Conservation (phyloP, 768 basidiomycete genomes). For the Russula sp. region DNA sequence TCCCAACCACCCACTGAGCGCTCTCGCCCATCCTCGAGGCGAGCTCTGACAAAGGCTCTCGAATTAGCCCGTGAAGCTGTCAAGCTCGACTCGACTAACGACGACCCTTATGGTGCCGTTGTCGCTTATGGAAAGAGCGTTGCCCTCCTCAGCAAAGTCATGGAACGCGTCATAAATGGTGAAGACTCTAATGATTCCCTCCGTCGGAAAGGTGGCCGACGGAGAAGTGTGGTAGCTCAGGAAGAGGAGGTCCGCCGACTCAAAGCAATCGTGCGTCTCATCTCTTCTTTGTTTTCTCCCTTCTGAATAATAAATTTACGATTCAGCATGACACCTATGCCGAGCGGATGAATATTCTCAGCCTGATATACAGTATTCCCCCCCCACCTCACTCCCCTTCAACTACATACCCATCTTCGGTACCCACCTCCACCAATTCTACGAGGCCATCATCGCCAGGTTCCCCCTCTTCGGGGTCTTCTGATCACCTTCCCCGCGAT, state of each 20-base stretch:
- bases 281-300: neutral
- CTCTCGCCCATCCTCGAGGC: slow-evolving; percentile 67
- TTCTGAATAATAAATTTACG: slow-evolving; percentile 6
- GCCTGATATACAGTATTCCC: slow-evolving; percentile 82
- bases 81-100: slow-evolving; percentile 77
- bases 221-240: slow-evolving; percentile 79
- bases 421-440: slow-evolving; percentile 43
- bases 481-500: slow-evolving; percentile 32
- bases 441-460: slow-evolving; percentile 44
- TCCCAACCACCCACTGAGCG: slow-evolving; percentile 43
- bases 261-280: slow-evolving; percentile 74
- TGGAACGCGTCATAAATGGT: slow-evolving; percentile 82
- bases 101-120: slow-evolving; percentile 86
- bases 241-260: slow-evolving; percentile 84
- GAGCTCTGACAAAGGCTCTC: slow-evolving; percentile 77
- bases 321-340: slow-evolving; percentile 88
- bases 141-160: slow-evolving; percentile 80
- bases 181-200: slow-evolving; percentile 69
- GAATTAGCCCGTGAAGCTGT: slow-evolving; percentile 89
- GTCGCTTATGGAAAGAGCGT: slow-evolving; percentile 84
- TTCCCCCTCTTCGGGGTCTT: slow-evolving; percentile 45
- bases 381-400: slow-evolving; percentile 60
- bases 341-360: slow-evolving; percentile 89
- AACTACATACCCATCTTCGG: slow-evolving; percentile 38
- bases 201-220: slow-evolving; percentile 50